Conservation (phyloP, 1,284 basidiomycete genomes). For the Microbotryum violaceum region DNA sequence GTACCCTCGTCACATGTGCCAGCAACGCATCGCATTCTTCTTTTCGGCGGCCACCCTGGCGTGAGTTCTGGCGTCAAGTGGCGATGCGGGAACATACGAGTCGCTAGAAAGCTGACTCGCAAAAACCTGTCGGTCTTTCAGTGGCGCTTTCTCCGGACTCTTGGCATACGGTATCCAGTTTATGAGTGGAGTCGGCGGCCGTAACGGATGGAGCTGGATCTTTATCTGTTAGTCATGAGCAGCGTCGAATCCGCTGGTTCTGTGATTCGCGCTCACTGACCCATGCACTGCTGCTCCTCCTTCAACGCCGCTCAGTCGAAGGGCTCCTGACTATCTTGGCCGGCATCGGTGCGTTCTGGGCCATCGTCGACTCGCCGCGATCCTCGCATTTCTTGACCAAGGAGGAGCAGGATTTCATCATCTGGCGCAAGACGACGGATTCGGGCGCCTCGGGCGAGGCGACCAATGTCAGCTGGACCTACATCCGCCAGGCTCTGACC, state of each 20-base stretch:
- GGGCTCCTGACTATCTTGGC: constrained; percentile 50
- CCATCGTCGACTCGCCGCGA: constrained; percentile 48
- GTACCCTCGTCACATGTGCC: constrained; percentile 25
- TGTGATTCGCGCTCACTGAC: too few relatives aligned
- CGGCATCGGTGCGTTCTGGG: constrained; percentile 41
- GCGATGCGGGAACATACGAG: too few relatives aligned
- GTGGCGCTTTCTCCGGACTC: constrained; percentile 42
- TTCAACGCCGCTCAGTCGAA: constrained; percentile 43
- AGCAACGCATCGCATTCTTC: constrained; percentile 5
- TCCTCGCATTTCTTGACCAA: constrained; percentile 54
- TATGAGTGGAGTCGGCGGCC: constrained; percentile 45
- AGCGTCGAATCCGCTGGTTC: too few relatives aligned
- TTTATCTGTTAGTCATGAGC: constrained; percentile 2
- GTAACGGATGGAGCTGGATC: constrained; percentile 45
- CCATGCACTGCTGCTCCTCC: not conserved
- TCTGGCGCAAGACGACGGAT: constrained; percentile 55
- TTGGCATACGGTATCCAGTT: constrained; percentile 47
- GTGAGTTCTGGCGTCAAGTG: not conserved
- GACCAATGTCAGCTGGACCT: constrained; percentile 20
- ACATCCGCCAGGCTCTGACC: constrained; percentile 50
- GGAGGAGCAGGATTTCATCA: constrained; percentile 53
- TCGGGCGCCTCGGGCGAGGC: constrained; percentile 26
- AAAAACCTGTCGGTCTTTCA: constrained; percentile 3
- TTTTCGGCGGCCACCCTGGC: not conserved
- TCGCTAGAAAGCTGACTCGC: too few relatives aligned